Evolutionary conservation across 2,329 filamentous ascomycete species (phyloP).

Genomic region (Cordyceps militaris): DNA sequence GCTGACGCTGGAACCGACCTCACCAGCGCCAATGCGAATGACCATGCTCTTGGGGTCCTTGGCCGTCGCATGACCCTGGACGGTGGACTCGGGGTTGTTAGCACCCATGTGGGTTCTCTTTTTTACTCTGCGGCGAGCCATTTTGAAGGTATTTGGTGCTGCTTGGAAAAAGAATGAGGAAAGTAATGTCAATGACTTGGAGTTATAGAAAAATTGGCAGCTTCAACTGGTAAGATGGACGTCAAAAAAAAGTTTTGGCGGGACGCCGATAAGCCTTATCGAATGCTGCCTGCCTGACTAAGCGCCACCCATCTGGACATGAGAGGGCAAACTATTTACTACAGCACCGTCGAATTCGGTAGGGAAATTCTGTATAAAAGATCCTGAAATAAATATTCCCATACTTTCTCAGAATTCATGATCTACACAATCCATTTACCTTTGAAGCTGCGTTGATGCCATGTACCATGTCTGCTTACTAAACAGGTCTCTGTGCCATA

Average conservation of each 20-base stretch:
- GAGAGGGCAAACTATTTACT: too few species aligned
- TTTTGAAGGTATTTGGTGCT: conserved; percentile 28
- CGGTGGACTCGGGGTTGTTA: conserved; percentile 49
- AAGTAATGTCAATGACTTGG: conserved; percentile 12
- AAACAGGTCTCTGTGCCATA: too few species aligned
- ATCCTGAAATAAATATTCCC: too few species aligned
- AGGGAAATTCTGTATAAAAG: too few species aligned
- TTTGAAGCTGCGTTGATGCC: too few species aligned
- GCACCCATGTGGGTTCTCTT: conserved; percentile 79
- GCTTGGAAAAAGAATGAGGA: background rate
- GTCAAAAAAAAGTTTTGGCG: conserved; percentile 29
- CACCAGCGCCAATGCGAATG: conserved; percentile 88
- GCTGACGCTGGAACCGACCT: conserved; percentile 84
- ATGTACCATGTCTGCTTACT: too few species aligned
- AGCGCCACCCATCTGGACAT: conserved; percentile 27
- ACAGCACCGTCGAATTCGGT: too few species aligned
- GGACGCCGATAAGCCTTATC: conserved; percentile 21
- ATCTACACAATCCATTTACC: too few species aligned
- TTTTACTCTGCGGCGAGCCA: conserved; percentile 78
- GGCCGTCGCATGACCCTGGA: conserved; percentile 54
- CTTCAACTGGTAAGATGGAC: background rate
- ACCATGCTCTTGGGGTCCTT: conserved; percentile 93
- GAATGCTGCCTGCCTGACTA: too few species aligned
- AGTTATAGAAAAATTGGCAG: background rate
- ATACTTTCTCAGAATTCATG: too few species aligned